Percentiles rank a stretch among this genome's conserved stretches.
Evolutionary conservation across 75 land plant species (phyloP).

Genomic region (Pinus taeda): DNA sequence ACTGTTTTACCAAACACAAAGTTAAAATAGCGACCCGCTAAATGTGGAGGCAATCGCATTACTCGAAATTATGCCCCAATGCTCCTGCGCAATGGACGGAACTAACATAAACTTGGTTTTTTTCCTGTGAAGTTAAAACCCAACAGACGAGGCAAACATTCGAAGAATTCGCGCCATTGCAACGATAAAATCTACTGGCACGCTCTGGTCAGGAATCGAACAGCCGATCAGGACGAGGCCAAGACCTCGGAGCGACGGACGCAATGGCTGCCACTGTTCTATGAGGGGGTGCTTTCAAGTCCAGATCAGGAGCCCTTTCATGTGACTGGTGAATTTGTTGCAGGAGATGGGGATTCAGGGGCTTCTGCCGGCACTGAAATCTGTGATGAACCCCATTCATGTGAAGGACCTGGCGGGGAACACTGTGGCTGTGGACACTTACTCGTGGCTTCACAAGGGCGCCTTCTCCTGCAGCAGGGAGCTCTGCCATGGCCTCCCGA

Average conservation of each 20-base stretch:
- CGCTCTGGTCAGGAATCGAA: background rate
- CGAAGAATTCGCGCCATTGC: conserved; percentile 6
- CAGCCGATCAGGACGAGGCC: background rate
- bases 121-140: no score
- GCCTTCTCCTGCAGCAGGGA: conserved; percentile 81
- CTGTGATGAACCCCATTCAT: conserved; percentile 72
- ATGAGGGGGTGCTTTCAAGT: background rate
- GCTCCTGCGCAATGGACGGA: no score
- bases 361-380: conserved; percentile 79
- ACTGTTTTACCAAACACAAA: no score
- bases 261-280: background rate
- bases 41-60: no score
- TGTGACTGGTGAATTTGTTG: background rate
- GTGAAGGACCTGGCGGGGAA: conserved; percentile 67
- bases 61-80: no score
- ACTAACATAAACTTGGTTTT: no score
- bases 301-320: no score
- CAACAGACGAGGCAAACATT: background rate
- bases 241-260: background rate
- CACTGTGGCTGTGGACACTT: conserved; percentile 82
- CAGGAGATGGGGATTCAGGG: conserved; percentile 90
- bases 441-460: conserved; percentile 96
- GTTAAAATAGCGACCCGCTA: no score
- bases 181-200: background rate
- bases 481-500: conserved; percentile 70